phyloP scores from a whole-genome alignment of 306 rosid genomes.

The Quercus suber region DNA sequence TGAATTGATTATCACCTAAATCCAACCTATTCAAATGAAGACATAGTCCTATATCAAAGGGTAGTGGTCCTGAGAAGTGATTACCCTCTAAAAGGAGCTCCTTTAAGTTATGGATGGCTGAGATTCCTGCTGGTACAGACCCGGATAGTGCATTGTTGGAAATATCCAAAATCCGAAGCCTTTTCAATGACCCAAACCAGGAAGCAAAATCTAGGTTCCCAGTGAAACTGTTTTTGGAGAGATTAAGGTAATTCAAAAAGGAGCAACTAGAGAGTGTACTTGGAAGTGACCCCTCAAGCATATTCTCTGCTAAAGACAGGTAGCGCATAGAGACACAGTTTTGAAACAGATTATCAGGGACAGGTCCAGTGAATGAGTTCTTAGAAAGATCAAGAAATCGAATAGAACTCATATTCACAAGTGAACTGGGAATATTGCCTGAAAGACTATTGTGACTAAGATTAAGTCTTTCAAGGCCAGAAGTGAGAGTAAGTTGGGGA shows the following conservation, averaged over 20 bases:
- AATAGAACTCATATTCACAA: constrained; percentile 49
- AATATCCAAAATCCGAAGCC: constrained; percentile 74
- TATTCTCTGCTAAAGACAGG: constrained; percentile 58
- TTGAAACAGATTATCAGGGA: constrained; percentile 47
- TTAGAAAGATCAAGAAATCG: constrained; percentile 68
- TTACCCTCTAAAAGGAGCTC: constrained; percentile 49
- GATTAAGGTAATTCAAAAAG: constrained; percentile 53
- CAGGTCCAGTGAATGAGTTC: constrained; percentile 58
- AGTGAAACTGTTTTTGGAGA: constrained; percentile 57
- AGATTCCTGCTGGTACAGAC: constrained; percentile 52
- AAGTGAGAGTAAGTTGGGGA: constrained; percentile 56
- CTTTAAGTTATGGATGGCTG: constrained; percentile 66
- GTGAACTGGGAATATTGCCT: constrained; percentile 48
- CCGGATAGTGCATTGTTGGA: constrained; percentile 72
- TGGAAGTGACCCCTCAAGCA: constrained; percentile 68
- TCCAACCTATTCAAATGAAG: constrained; percentile 59
- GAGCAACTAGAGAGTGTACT: constrained; percentile 49
- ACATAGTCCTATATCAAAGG: constrained; percentile 71
- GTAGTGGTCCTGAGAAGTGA: constrained; percentile 66
- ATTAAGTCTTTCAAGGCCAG: constrained; percentile 44
- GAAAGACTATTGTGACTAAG: constrained; percentile 66
- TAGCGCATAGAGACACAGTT: constrained; percentile 46
- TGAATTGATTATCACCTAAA: constrained; percentile 53
- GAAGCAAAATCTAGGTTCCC: constrained; percentile 47
- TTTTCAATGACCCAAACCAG: constrained; percentile 56